Base-by-base conservation (phyloP, 1,284 basidiomycete species). In the Thelephora terrestris region DNA sequence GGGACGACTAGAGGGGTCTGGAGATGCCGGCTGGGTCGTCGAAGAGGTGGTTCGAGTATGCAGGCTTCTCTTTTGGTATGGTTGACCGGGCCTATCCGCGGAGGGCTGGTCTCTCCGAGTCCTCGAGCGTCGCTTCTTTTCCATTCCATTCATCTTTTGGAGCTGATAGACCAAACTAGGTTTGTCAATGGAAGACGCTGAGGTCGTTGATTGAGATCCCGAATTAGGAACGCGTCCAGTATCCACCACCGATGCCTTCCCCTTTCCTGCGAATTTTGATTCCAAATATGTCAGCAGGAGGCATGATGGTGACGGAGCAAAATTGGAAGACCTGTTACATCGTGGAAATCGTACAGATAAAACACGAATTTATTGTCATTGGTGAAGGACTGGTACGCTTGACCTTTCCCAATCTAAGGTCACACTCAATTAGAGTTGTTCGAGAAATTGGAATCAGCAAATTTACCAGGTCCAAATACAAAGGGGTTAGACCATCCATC, bases 371-470 rank as follows among this genome's bases (percentile, higher is more conserved):
- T n/a, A n/a, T n/a, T n/a, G n/a, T n/a, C n/a, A n/a, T n/a, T n/a
- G n/a, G n/a, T n/a, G n/a, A n/a, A n/a, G n/a, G n/a, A n/a, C n/a
- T 38, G 17, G 38, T 48, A n/a, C 43, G 48, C 34, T 16, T 16
- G 20, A 37, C 20, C 35, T 18, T 37, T 37, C 20, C 20, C 20
- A 18, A 37, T 37, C 35, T 37, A 46, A 50, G 37, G 29, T 23
- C 44, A 20, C 45, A 43, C 37, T 42, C 50, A 45, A 7, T 17
- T 27, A 32, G 34, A 42, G 39, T 32, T 73, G 53, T 75, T 69
- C 45, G 71, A 64, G 58, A 81, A 82, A 17, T 82, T 58, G 35
- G 69, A 64, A 34, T 62, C 66, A 48, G 80, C n/a, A n/a, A n/a
- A n/a, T n/a, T n/a, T n/a, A n/a, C n/a, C n/a, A n/a, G n/a, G n/a